Percentiles rank a stretch among this genome's conserved stretches.
phyloP scores from a whole-genome alignment of 352 stramenopile species.

The Phytophthora capsici region DNA sequence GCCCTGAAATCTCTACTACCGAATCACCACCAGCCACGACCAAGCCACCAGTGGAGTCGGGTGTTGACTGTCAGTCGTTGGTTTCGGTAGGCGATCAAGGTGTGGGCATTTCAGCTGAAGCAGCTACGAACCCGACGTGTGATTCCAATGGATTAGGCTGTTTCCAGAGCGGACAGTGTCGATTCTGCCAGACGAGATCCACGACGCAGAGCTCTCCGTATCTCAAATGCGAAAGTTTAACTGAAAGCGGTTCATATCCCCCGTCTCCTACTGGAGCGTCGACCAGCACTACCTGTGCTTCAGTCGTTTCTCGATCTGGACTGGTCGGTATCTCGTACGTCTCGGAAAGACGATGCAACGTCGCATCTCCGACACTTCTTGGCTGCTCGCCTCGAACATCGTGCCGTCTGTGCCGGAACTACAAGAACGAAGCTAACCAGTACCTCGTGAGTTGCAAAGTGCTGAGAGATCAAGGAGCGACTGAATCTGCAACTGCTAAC shows the following conservation, averaged over 20 bases:
- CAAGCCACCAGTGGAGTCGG: constrained; percentile 1
- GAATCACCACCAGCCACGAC: not conserved
- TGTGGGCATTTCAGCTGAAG: constrained; percentile 35
- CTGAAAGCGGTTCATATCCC: constrained; percentile 10
- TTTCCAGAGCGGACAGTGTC: constrained; percentile 34
- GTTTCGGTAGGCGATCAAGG: constrained; percentile 37
- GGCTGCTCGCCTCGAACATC: constrained; percentile 53
- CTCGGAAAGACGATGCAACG: constrained; percentile 46
- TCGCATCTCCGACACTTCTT: constrained; percentile 26
- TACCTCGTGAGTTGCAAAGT: constrained; percentile 65
- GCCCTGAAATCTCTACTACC: constrained; percentile 14
- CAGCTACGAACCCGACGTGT: constrained; percentile 28
- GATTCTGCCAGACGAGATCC: constrained; percentile 45
- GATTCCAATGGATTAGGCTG: constrained; percentile 37
- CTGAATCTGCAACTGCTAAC: constrained; percentile 9
- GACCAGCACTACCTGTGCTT: constrained; percentile 35
- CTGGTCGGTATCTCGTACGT: constrained; percentile 55
- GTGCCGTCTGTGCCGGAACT: constrained; percentile 60
- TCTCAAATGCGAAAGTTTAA: constrained; percentile 39
- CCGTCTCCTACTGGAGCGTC: constrained; percentile 25
- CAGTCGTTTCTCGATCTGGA: constrained; percentile 33
- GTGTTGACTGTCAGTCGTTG: constrained; percentile 27
- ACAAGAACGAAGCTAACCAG: constrained; percentile 70
- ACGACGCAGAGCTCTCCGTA: constrained; percentile 36
- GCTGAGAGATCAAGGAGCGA: constrained; percentile 31